Percentiles rank a stretch among this genome's conserved stretches.
Evolutionary conservation across 108 stramenopile species (phyloP).

Genomic region (Stephanodiscus triporus): DNA sequence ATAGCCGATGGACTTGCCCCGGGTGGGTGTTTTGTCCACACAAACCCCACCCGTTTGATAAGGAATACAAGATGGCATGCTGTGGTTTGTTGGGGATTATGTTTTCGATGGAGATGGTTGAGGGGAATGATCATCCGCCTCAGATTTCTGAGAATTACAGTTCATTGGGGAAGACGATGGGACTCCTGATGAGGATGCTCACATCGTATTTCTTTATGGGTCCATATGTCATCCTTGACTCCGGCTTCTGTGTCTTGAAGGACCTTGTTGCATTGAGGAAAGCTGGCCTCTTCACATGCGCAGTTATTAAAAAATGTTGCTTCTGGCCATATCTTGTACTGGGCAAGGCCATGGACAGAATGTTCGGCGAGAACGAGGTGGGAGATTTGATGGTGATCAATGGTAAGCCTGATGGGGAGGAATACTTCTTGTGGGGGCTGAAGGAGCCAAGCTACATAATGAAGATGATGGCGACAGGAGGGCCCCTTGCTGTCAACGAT

Average conservation of each 20-base stretch:
- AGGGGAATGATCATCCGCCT: constrained; percentile 32
- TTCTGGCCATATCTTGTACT: neutral
- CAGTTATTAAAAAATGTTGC: neutral
- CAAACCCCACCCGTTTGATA: constrained; percentile 49
- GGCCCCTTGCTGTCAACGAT: no score
- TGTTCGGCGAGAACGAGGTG: no score
- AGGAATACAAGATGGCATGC: constrained; percentile 46
- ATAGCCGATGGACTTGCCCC: constrained; percentile 25
- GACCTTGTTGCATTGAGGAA: constrained; percentile 28
- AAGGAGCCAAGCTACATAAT: no score
- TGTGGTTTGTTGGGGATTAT: constrained; percentile 32
- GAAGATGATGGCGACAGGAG: no score
- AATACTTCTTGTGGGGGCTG: no score
- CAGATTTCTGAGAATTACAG: neutral
- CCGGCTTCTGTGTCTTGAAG: constrained; percentile 47
- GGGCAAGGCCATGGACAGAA: neutral
- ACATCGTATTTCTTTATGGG: constrained; percentile 16
- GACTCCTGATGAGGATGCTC: constrained; percentile 22
- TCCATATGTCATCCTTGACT: constrained; percentile 30
- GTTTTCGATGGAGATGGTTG: constrained; percentile 31
- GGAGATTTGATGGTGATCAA: no score
- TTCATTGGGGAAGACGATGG: constrained; percentile 25
- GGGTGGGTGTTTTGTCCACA: constrained; percentile 42
- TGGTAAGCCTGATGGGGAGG: no score
- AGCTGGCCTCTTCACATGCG: constrained; percentile 33